These are phyloP conservation scores for Phlebiopsis flavidoalba DNA, from an alignment of 768 basidiomycete species.

Conservation along the genomic window DNA sequence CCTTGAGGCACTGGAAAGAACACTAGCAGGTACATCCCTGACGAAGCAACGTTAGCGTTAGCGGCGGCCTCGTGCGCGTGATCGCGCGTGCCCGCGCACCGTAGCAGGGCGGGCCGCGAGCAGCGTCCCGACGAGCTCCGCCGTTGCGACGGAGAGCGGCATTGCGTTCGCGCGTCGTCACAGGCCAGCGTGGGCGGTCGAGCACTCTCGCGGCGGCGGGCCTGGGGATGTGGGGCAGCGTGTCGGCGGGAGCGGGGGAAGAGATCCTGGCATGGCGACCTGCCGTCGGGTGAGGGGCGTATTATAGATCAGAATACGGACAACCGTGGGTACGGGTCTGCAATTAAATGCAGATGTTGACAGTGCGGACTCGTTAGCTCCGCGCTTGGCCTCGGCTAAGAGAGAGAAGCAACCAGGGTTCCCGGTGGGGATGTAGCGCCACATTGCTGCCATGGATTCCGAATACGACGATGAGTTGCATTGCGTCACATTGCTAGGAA, in stretches of 20 bases:
- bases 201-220: neutral
- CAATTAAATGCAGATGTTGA: neutral
- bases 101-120: slow-evolving; percentile 7
- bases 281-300: neutral
- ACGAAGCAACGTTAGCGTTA: neutral
- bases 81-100: neutral
- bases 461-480: too few species aligned
- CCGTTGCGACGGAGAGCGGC: slow-evolving; percentile 8
- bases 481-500: too few species aligned
- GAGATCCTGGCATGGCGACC: neutral
- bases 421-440: too few species aligned
- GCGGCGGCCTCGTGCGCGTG: neutral
- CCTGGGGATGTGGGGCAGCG: neutral
- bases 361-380: neutral
- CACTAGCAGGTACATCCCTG: slow-evolving; percentile 7
- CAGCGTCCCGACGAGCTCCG: slow-evolving; percentile 8
- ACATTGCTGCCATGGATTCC: too few species aligned
- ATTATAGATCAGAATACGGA: neutral
- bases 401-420: neutral
- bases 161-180: neutral
- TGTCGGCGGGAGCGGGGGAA: neutral
- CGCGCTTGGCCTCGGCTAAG: neutral
- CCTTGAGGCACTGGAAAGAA: slow-evolving; percentile 4
- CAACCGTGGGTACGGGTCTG: neutral
- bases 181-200: neutral